phyloP scores from a whole-genome alignment of 2,329 filamentous ascomycete species.

The Microascus cirrosus region DNA sequence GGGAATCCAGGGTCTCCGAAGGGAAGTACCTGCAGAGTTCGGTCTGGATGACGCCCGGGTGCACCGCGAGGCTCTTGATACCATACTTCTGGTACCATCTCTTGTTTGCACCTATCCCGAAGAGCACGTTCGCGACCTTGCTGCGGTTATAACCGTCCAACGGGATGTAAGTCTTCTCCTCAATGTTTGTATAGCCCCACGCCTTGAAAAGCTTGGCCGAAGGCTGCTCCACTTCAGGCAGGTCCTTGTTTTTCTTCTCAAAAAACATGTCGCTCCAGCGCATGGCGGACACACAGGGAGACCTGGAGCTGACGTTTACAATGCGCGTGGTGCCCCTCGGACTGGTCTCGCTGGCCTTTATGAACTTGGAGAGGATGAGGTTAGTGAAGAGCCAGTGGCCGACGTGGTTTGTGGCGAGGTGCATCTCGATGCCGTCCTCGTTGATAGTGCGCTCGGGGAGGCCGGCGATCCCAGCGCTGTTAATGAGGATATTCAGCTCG shows the following conservation, averaged over 20 bases:
- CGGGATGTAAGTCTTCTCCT: conserved; percentile 11
- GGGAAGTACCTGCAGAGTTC: conserved; percentile 16
- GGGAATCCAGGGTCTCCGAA: conserved; percentile 5
- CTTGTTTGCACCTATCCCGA: conserved; percentile 13
- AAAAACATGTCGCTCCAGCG: conserved; percentile 32
- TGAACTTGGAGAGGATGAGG: conserved; percentile 21
- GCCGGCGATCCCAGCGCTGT: conserved; percentile 19
- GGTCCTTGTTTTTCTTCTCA: conserved; percentile 16
- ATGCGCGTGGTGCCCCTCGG: conserved; percentile 21
- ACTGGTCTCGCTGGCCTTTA: conserved; percentile 13
- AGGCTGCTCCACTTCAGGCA: conserved; percentile 11
- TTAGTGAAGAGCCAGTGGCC: conserved; percentile 25
- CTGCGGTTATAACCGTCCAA: conserved; percentile 16
- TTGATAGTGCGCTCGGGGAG: conserved; percentile 16
- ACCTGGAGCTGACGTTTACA: conserved; percentile 29
- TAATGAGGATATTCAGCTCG: conserved; percentile 11
- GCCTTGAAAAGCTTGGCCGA: conserved; percentile 3
- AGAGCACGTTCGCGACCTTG: conserved; percentile 17
- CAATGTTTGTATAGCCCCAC: conserved; percentile 10
- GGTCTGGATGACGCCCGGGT: conserved; percentile 21
- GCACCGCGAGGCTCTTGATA: conserved; percentile 17
- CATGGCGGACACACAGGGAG: conserved; percentile 18
- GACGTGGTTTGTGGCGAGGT: conserved; percentile 24
- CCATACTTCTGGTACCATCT: conserved; percentile 17
- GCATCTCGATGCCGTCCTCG: conserved; percentile 23